phyloP scores from a whole-genome alignment of 768 basidiomycete species.

The Sporobolomyces roseus region DNA sequence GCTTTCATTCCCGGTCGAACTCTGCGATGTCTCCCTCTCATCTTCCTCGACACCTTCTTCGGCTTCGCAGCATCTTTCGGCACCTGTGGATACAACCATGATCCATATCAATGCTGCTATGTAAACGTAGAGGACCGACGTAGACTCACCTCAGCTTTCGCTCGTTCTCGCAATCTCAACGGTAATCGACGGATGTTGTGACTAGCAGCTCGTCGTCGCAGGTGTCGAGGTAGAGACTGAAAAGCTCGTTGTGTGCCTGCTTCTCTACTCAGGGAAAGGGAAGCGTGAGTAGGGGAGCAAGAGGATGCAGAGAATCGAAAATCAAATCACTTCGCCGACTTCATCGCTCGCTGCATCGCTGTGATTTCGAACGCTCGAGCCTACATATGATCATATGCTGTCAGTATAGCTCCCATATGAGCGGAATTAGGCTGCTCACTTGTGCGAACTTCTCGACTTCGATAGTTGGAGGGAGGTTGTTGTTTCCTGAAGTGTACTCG shows the following conservation, averaged over 20 bases:
- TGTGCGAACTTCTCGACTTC: conserved; percentile 86
- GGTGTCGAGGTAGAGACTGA: conserved; percentile 86
- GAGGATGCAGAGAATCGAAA: background rate
- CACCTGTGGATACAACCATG: conserved; percentile 4
- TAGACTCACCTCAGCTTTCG: conserved; percentile 68
- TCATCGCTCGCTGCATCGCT: conserved; percentile 84
- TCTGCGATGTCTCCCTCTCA: conserved; percentile 47
- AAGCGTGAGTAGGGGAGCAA: background rate
- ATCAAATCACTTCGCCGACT: conserved; percentile 65
- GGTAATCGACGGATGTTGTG: conserved; percentile 92
- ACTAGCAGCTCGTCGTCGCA: conserved; percentile 86
- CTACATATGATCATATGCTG: conserved; percentile 50
- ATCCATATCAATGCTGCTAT: no score
- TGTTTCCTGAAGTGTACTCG: conserved; percentile 34
- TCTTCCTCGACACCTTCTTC: conserved; percentile 34
- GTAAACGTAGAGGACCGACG: no score
- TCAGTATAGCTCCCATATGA: background rate
- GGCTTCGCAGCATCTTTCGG: conserved; percentile 40
- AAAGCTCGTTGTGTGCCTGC: conserved; percentile 55
- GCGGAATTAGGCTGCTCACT: conserved; percentile 51
- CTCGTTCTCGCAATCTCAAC: conserved; percentile 71
- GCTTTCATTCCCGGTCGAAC: conserved; percentile 53
- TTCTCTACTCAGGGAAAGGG: conserved; percentile 1
- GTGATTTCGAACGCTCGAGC: conserved; percentile 81
- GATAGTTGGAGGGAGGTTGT: conserved; percentile 48